Conservation (phyloP, 495 filamentous ascomycete species). For the Neurospora pannonica region DNA sequence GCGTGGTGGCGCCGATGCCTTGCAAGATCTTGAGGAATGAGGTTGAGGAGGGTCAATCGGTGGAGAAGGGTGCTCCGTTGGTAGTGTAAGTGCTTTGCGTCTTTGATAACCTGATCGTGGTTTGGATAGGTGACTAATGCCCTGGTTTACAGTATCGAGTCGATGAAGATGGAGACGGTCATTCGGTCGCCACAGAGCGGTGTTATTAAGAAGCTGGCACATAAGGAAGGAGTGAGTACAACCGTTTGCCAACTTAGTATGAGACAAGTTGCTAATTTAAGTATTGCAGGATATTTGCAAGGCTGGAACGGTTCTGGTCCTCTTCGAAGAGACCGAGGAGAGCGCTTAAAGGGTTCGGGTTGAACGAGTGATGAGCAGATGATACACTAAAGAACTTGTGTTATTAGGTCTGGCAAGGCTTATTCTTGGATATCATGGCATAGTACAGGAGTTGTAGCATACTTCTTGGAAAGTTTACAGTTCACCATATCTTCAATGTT, state of each 20-base stretch:
- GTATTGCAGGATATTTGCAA: conserved; percentile 47
- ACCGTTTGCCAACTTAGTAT: too few species aligned
- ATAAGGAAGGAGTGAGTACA: conserved; percentile 74
- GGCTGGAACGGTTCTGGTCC: conserved; percentile 45
- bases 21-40: conserved; percentile 86
- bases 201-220: conserved; percentile 69
- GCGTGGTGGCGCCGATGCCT: conserved; percentile 82
- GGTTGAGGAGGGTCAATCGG: conserved; percentile 66
- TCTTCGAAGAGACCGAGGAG: conserved; percentile 36
- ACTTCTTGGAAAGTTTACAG: neutral
- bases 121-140: neutral
- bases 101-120: neutral
- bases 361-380: neutral
- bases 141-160: conserved; percentile 57
- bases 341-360: neutral
- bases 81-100: conserved; percentile 53
- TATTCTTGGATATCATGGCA: neutral
- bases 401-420: neutral
- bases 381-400: neutral
- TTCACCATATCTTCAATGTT: neutral
- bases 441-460: neutral
- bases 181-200: conserved; percentile 84
- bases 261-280: conserved; percentile 6
- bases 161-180: conserved; percentile 99
- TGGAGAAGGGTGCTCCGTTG: conserved; percentile 77